Percentiles rank a stretch among this genome's conserved stretches.
phyloP scores from a whole-genome alignment of 768 basidiomycete genomes.

The Suillus weaverae region DNA sequence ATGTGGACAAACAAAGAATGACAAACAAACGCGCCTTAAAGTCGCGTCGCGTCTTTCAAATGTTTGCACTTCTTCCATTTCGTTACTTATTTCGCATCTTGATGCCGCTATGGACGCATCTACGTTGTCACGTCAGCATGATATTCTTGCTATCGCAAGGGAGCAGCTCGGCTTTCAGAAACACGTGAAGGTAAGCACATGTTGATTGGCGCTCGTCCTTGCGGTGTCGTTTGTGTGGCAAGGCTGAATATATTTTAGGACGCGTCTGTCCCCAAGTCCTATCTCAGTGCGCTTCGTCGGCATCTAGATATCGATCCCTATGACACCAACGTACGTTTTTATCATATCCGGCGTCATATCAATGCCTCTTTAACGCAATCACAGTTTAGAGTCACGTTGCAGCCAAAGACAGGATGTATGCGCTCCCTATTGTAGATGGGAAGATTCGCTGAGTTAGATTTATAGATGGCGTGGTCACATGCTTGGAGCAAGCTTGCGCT shows the following conservation, averaged over 20 bases:
- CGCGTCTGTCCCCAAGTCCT: conserved; percentile 15
- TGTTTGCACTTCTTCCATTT: neutral
- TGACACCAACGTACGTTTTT: conserved; percentile 22
- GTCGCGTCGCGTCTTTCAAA: conserved; percentile 2
- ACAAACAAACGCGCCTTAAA: conserved; percentile 11
- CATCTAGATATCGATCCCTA: conserved; percentile 19
- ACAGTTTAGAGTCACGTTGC: conserved; percentile 41
- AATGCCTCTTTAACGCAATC: neutral
- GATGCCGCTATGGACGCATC: neutral
- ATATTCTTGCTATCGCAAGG: conserved; percentile 12
- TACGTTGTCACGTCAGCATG: neutral
- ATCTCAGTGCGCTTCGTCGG: conserved; percentile 23
- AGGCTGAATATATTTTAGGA: neutral
- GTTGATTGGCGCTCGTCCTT: conserved; percentile 7
- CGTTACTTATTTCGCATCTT: neutral
- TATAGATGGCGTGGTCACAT: conserved; percentile 44
- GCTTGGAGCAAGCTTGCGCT: conserved; percentile 50
- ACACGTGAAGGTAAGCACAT: conserved; percentile 9
- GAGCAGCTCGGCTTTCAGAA: conserved; percentile 15
- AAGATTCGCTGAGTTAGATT: conserved; percentile 5
- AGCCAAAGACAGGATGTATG: conserved; percentile 43
- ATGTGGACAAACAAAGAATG: neutral
- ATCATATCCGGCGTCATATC: neutral
- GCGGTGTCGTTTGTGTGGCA: conserved; percentile 5
- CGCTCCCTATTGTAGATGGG: conserved; percentile 11